A percentile compares a stretch with the other conserved stretches of the same genome.
phyloP scores from a whole-genome alignment of 148 eudicot genomes.

The Rhododendron mucronatum region DNA sequence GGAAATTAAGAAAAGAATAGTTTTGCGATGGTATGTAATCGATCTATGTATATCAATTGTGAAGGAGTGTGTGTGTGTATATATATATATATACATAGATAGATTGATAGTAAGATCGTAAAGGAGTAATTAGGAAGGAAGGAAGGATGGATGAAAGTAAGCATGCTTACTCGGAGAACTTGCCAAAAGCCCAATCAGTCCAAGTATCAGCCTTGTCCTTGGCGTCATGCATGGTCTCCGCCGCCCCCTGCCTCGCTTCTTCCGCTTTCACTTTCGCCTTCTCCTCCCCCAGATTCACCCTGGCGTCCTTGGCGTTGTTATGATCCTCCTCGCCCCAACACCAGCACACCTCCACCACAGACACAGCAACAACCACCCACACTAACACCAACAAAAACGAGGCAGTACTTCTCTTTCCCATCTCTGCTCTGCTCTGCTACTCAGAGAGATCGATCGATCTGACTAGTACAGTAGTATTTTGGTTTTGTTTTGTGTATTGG shows the following conservation, averaged over 20 bases:
- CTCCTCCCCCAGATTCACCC: not conserved
- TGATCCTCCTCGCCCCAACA: conserved; percentile 8
- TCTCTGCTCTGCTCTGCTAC: not conserved
- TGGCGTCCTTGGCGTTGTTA: not conserved
- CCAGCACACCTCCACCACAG: conserved; percentile 10
- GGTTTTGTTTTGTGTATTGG: too few species aligned
- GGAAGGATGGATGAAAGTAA: too few species aligned
- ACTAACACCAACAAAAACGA: not conserved
- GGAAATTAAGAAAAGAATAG: too few species aligned
- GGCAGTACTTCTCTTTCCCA: not conserved
- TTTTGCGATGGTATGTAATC: too few species aligned
- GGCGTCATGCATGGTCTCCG: conserved; percentile 4
- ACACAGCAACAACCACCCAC: conserved; percentile 12
- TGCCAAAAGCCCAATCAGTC: conserved; percentile 28
- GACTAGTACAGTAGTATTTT: too few species aligned
- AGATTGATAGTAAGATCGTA: too few species aligned
- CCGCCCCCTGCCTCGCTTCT: conserved; percentile 7
- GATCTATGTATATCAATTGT: too few species aligned
- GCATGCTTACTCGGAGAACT: conserved; percentile 25
- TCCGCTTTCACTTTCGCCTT: not conserved
- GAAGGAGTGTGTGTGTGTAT: too few species aligned
- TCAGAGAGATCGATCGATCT: too few species aligned
- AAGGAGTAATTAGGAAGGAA: not conserved
- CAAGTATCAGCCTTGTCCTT: conserved; percentile 17
- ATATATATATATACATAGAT: too few species aligned